phyloP scores from a whole-genome alignment of 352 stramenopile species.

The Phytophthora podocarpi region DNA sequence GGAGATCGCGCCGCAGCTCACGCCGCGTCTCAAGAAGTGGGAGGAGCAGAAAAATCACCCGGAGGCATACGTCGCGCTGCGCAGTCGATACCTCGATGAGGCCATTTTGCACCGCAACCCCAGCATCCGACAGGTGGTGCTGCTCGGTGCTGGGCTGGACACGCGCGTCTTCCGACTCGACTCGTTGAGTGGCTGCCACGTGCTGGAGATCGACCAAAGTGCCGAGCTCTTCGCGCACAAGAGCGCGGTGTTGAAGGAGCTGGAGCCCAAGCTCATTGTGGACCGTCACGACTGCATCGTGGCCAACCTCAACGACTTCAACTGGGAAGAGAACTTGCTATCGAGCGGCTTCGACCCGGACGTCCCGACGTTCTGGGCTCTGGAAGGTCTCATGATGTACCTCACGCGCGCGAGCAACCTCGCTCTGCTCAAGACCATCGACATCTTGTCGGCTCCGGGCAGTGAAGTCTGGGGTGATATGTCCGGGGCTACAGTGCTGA shows the following conservation, averaged over 20 bases:
- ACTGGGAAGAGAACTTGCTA: conserved; percentile 47
- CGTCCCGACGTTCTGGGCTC: conserved; percentile 56
- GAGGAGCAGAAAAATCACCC: conserved; percentile 22
- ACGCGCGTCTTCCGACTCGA: conserved; percentile 56
- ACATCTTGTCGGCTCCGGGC: conserved; percentile 47
- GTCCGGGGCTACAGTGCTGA: conserved; percentile 21
- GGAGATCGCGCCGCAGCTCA: conserved; percentile 27
- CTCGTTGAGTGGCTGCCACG: conserved; percentile 39
- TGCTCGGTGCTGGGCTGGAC: conserved; percentile 57
- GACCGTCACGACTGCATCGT: conserved; percentile 49
- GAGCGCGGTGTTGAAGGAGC: conserved; percentile 33
- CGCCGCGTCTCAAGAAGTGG: conserved; percentile 31
- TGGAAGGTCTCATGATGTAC: conserved; percentile 64
- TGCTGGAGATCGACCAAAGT: conserved; percentile 58
- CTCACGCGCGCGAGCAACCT: conserved; percentile 42
- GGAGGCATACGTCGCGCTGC: conserved; percentile 43
- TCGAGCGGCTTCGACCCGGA: conserved; percentile 48
- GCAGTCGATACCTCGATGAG: conserved; percentile 58
- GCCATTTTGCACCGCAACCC: conserved; percentile 40
- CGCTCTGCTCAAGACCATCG: conserved; percentile 54
- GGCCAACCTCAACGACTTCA: conserved; percentile 54
- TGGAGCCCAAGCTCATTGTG: conserved; percentile 35
- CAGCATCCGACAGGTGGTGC: conserved; percentile 55
- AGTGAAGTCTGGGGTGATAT: conserved; percentile 65
- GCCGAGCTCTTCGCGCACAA: conserved; percentile 55